Percentiles rank a stretch among this genome's conserved stretches.
Conservation (phyloP, 1,284 basidiomycete species). For the Melanopsichium pennsylvanicum region DNA sequence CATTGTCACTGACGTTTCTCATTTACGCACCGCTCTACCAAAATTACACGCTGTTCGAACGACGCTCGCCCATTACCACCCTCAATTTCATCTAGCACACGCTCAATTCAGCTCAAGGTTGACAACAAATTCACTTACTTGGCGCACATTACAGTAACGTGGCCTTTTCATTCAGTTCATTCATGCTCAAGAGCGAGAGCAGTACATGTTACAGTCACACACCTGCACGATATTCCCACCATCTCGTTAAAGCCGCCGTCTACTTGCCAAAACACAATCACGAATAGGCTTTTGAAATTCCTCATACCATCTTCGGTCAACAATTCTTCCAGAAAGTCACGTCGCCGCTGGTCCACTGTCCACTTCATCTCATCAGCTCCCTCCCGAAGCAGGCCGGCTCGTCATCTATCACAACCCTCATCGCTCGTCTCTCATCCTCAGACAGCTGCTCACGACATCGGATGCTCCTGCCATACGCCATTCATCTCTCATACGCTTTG, state of each 20-base stretch:
- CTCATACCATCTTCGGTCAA: slow-evolving; percentile 5
- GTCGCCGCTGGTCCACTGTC: not conserved
- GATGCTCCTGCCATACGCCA: not conserved
- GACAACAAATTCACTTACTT: not conserved
- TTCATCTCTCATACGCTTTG: too few relatives aligned
- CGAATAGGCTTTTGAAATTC: too few relatives aligned
- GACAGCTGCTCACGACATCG: not conserved
- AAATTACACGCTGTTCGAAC: not conserved
- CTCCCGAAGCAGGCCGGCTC: slow-evolving; percentile 1
- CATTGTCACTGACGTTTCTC: not conserved
- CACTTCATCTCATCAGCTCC: slow-evolving; percentile 9
- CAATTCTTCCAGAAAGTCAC: slow-evolving; percentile 30
- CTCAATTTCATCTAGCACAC: slow-evolving; percentile 15
- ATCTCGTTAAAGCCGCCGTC: slow-evolving; percentile 8
- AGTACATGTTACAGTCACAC: slow-evolving; percentile 26
- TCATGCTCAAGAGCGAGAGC: slow-evolving; percentile 9
- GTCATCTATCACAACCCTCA: slow-evolving; percentile 12
- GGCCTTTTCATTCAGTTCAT: not conserved
- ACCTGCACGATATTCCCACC: slow-evolving; percentile 14
- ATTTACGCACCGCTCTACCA: not conserved
- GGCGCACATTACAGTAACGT: too few relatives aligned
- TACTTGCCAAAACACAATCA: slow-evolving; percentile 14
- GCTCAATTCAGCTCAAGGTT: not conserved
- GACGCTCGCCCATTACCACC: slow-evolving; percentile 10
- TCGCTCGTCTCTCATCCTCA: not conserved